phyloP scores from a whole-genome alignment of 495 filamentous ascomycete species.

The Eremomyces bilateralis region DNA sequence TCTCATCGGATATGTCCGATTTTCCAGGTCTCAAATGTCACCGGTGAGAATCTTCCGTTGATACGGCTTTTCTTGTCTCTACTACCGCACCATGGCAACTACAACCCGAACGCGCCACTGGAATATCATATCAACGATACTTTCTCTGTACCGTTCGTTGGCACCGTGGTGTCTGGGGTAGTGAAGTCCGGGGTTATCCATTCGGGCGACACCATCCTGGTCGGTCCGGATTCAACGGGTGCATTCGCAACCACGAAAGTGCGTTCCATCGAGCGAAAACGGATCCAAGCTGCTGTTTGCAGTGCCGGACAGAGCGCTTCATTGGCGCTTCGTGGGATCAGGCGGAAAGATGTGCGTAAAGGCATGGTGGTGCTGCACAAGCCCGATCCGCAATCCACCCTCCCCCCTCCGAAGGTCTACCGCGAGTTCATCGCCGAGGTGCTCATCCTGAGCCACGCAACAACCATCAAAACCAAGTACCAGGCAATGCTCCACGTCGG shows the following conservation, averaged over 20 bases:
- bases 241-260: conserved; percentile 81
- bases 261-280: conserved; percentile 85
- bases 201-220: conserved; percentile 67
- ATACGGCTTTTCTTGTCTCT: conserved; percentile 90
- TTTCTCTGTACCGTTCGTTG: conserved; percentile 95
- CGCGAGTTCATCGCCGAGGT: conserved; percentile 92
- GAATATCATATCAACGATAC: conserved; percentile 96
- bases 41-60: conserved; percentile 58
- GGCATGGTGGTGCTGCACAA: conserved; percentile 95
- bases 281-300: conserved; percentile 72
- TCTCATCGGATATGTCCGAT: conserved; percentile 89
- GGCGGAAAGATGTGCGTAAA: conserved; percentile 87
- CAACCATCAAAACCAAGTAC: conserved; percentile 95
- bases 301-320: conserved; percentile 84
- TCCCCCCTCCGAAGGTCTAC: conserved; percentile 45
- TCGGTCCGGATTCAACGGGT: conserved; percentile 81
- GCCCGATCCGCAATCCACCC: conserved; percentile 17
- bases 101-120: conserved; percentile 69
- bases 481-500: conserved; percentile 98
- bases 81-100: conserved; percentile 83
- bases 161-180: conserved; percentile 87
- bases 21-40: conserved; percentile 97
- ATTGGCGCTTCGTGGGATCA: conserved; percentile 68
- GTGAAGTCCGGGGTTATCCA: conserved; percentile 78
- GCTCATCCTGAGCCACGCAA: conserved; percentile 84